Evolutionary conservation across 495 filamentous ascomycete genomes (phyloP).

Genomic region (Aspergillus kassunensis): DNA sequence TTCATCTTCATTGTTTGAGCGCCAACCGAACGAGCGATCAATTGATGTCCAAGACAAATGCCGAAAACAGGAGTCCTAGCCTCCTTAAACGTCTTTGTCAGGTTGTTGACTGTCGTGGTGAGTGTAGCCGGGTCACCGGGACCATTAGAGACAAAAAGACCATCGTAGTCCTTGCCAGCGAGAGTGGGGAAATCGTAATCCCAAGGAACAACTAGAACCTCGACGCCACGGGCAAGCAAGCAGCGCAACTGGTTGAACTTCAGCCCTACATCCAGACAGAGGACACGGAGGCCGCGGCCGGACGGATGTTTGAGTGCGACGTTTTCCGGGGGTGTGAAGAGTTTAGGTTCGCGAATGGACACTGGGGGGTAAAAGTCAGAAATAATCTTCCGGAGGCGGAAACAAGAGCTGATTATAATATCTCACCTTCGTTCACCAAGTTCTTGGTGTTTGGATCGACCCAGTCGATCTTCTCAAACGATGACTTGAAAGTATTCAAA

Average conservation of each 20-base stretch:
- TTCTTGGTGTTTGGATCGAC: slow-evolving; percentile 88
- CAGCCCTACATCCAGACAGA: slow-evolving; percentile 93
- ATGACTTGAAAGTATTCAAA: slow-evolving; percentile 54
- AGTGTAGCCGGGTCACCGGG: slow-evolving; percentile 91
- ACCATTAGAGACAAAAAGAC: slow-evolving; percentile 95
- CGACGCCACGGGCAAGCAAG: slow-evolving; percentile 84
- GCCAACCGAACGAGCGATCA: slow-evolving; percentile 86
- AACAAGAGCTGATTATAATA: not conserved
- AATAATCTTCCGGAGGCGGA: not conserved
- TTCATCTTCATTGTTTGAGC: slow-evolving; percentile 93
- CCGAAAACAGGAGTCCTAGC: slow-evolving; percentile 86
- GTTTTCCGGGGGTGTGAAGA: slow-evolving; percentile 67
- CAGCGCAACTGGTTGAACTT: slow-evolving; percentile 97
- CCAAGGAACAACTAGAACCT: slow-evolving; percentile 93
- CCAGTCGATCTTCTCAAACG: slow-evolving; percentile 80
- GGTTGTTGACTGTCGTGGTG: slow-evolving; percentile 67
- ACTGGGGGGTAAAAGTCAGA: slow-evolving; percentile 50
- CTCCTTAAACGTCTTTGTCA: slow-evolving; percentile 65
- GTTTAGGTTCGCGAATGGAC: slow-evolving; percentile 74
- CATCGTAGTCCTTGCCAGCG: slow-evolving; percentile 80
- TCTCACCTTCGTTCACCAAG: slow-evolving; percentile 88
- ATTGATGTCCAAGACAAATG: slow-evolving; percentile 94
- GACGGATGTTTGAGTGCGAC: slow-evolving; percentile 76
- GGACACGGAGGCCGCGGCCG: slow-evolving; percentile 75
- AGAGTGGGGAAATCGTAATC: slow-evolving; percentile 80